phyloP scores from a whole-genome alignment of 345 rosid species.

The Kernera saxatilis region DNA sequence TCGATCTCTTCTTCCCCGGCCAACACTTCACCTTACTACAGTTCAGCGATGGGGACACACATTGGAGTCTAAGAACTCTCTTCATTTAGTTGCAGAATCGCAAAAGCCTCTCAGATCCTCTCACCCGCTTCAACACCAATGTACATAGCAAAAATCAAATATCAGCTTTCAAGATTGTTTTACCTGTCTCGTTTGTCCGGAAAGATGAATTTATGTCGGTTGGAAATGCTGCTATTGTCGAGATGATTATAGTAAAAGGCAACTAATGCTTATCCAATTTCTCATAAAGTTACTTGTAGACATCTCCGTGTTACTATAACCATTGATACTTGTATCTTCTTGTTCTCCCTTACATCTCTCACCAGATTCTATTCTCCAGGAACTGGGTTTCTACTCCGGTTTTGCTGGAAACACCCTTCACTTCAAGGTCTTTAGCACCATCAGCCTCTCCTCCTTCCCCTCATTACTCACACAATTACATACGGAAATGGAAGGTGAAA shows the following conservation, averaged over 20 bases:
- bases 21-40: not conserved
- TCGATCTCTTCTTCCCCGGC: not conserved
- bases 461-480: constrained; percentile 18
- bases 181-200: not conserved
- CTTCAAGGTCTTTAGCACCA: constrained; percentile 5
- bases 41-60: not conserved
- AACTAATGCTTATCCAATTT: too few species aligned
- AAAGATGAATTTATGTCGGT: too few species aligned
- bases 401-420: not conserved
- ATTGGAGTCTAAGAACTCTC: not conserved
- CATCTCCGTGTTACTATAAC: not conserved
- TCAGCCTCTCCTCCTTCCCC: constrained; percentile 2
- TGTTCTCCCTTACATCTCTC: not conserved
- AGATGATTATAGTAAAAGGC: too few species aligned
- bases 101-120: not conserved
- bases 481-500: constrained; percentile 17
- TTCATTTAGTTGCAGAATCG: not conserved
- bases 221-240: too few species aligned
- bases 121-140: not conserved
- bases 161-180: not conserved
- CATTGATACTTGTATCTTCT: not conserved
- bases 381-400: constrained; percentile 7
- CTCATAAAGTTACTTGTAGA: not conserved
- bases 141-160: not conserved
- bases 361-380: constrained; percentile 18